These are phyloP conservation scores for Pestalotiopsis sp. DNA, from an alignment of 2,329 filamentous ascomycete species.

Conservation along the genomic window DNA sequence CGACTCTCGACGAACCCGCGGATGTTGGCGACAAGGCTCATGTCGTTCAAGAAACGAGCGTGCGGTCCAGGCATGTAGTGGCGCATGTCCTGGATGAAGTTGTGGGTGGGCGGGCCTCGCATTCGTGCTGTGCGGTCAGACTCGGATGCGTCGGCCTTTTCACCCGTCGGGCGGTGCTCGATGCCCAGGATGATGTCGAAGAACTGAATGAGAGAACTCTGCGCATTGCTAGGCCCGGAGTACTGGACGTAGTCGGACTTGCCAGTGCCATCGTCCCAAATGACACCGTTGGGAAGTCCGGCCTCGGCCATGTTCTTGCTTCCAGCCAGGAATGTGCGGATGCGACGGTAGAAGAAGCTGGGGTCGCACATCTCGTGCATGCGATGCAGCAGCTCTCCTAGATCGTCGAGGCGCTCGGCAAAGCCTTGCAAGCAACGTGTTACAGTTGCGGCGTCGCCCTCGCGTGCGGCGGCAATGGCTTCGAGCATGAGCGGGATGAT, in stretches of 20 bases:
- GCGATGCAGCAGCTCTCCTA: constrained; percentile 75
- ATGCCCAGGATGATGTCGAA: constrained; percentile 92
- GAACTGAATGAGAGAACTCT: constrained; percentile 96
- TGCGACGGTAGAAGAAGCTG: constrained; percentile 91
- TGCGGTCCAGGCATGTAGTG: constrained; percentile 95
- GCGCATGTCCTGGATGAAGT: constrained; percentile 97
- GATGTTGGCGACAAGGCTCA: constrained; percentile 81
- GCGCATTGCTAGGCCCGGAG: constrained; percentile 92
- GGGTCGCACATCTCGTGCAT: constrained; percentile 98
- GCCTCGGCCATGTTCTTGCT: constrained; percentile 98
- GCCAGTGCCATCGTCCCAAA: constrained; percentile 81
- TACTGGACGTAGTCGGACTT: constrained; percentile 76
- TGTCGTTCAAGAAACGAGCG: constrained; percentile 82
- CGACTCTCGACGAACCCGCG: constrained; percentile 74
- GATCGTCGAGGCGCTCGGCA: constrained; percentile 85
- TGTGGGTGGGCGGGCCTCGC: constrained; percentile 61
- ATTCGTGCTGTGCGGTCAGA: constrained; percentile 45
- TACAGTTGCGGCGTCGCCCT: constrained; percentile 70
- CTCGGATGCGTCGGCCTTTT: constrained; percentile 54
- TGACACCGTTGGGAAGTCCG: constrained; percentile 81
- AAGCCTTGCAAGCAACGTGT: constrained; percentile 78
- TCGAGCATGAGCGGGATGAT: constrained; percentile 87
- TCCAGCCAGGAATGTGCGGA: constrained; percentile 92
- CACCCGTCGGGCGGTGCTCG: constrained; percentile 86
- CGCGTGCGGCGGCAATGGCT: constrained; percentile 79